Percentiles rank a stretch among this genome's conserved stretches.
phyloP scores from a whole-genome alignment of 1,139 yeast species.

The Yamadazyma diospyri region DNA sequence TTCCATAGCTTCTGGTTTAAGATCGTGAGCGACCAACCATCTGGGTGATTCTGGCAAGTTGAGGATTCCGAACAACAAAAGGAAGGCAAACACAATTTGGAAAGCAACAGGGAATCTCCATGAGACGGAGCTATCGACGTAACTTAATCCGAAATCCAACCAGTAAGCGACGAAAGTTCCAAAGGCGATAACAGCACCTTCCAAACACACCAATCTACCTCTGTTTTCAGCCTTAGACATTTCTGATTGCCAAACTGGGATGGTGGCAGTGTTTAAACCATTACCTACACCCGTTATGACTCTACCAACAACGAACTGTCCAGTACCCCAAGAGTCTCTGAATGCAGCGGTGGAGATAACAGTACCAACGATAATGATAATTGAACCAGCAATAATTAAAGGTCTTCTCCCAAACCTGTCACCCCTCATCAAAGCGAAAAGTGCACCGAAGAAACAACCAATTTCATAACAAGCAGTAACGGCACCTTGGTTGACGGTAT shows the following conservation, averaged over 20 bases:
- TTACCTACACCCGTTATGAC: slow-evolving; percentile 44
- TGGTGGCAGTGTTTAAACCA: slow-evolving; percentile 31
- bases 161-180: slow-evolving; percentile 27
- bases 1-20: slow-evolving; percentile 43
- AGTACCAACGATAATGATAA: slow-evolving; percentile 42
- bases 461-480: slow-evolving; percentile 67
- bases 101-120: slow-evolving; percentile 27
- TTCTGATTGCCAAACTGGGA: slow-evolving; percentile 41
- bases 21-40: slow-evolving; percentile 46
- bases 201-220: slow-evolving; percentile 60
- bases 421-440: slow-evolving; percentile 29
- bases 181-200: slow-evolving; percentile 64
- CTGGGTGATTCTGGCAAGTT: slow-evolving; percentile 25
- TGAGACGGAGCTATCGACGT: slow-evolving; percentile 37
- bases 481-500: slow-evolving; percentile 57
- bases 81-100: slow-evolving; percentile 20
- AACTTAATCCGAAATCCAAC: slow-evolving; percentile 61
- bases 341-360: slow-evolving; percentile 43
- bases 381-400: slow-evolving; percentile 35
- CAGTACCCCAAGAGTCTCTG: slow-evolving; percentile 54
- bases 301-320: slow-evolving; percentile 46
- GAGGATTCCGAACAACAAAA: slow-evolving; percentile 16
- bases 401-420: slow-evolving; percentile 49
- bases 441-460: slow-evolving; percentile 74
- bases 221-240: slow-evolving; percentile 28